A percentile compares a stretch with the other conserved stretches of the same genome.
These are phyloP conservation scores for Phyllosticta citribraziliensis DNA, from an alignment of 2,329 filamentous ascomycete species.

Conservation along the genomic window DNA sequence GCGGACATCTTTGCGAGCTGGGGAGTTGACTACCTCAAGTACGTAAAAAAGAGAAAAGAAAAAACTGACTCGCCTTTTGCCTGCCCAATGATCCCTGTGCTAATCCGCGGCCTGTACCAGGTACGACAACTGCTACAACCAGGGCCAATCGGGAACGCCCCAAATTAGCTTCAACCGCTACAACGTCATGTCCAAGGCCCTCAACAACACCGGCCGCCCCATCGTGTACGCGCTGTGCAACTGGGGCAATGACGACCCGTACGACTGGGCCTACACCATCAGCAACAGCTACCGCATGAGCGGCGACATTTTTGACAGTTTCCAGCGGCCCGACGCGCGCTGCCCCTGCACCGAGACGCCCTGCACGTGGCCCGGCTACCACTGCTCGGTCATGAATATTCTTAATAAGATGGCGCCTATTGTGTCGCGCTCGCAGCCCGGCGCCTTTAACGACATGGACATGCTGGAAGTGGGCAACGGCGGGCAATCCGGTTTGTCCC, in stretches of 20 bases:
- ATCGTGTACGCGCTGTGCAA: constrained; percentile 41
- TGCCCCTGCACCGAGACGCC: constrained; percentile 35
- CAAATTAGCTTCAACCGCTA: constrained; percentile 39
- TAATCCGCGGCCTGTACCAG: not conserved
- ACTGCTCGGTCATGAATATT: constrained; percentile 42
- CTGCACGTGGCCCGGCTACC: constrained; percentile 36
- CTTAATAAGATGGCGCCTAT: constrained; percentile 39
- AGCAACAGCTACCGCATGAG: constrained; percentile 38
- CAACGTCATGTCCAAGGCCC: constrained; percentile 38
- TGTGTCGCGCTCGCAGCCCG: constrained; percentile 30
- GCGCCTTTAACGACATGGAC: constrained; percentile 41
- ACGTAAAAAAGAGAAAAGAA: not conserved
- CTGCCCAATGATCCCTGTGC: not conserved
- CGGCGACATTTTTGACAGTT: constrained; percentile 39
- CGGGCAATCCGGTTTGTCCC: constrained; percentile 15
- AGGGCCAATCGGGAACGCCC: constrained; percentile 40
- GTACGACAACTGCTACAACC: constrained; percentile 50
- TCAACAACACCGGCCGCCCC: constrained; percentile 36
- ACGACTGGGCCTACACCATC: constrained; percentile 38
- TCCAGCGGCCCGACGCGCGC: constrained; percentile 32
- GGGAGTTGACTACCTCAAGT: constrained; percentile 34
- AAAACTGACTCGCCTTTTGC: constrained; percentile 15
- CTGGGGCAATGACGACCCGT: constrained; percentile 42
- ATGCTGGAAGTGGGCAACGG: constrained; percentile 41
- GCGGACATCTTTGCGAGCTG: constrained; percentile 43